Evolutionary conservation across 768 basidiomycete genomes (phyloP), one percentile per base, ranked within the genome.

Genomic region (Xerocomellus amylosporus): DNA sequence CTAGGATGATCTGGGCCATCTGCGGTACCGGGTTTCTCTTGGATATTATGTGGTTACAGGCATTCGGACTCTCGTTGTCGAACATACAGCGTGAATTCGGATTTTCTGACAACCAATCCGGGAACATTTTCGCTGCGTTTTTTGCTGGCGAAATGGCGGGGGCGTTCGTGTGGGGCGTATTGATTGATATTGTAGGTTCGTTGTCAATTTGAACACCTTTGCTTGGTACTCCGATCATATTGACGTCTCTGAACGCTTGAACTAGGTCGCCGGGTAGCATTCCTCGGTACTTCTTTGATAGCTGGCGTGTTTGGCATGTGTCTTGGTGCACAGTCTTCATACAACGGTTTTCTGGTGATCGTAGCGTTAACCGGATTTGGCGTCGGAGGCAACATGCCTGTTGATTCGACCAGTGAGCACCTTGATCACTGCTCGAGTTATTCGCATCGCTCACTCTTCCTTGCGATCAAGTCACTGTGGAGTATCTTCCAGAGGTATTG

Each of bases 141-240:
- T 7, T 8, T 6, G 34, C 51, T 13, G 61, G 61, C 8, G 6
- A 55, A 4, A 20, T 51, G 5, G 30, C 13, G 0, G 61, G 61
- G 1, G 49, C 47, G 14, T 53, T 62, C 22, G 3, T 55, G 13
- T 62, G 60, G 60, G 60, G 60, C 1, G 39, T 46, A 15, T 50
- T 62, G 40, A 53, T 61, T 5, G 61, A 62, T 4, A 48, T 62
- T n/a, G 28, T 61, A 38, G 61, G 61, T 62, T 49, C 39, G 60
- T 58, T 15, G 5, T 3, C 8, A 15, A 12, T 8, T n/a, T 15
- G 5, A 15, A 33, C 20, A 6, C 20, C 14, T 9, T 9, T 41
- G 37, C 15, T 31, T 9, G 7, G 17, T 15, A 1, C 3, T 20
- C 17, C 17, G 5, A 31, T 33, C n/a, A 17, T 22, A 6, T 26